phyloP scores from a whole-genome alignment of 371 early-diverging fungal genomes.

The Saksenaea oblongispora region DNA sequence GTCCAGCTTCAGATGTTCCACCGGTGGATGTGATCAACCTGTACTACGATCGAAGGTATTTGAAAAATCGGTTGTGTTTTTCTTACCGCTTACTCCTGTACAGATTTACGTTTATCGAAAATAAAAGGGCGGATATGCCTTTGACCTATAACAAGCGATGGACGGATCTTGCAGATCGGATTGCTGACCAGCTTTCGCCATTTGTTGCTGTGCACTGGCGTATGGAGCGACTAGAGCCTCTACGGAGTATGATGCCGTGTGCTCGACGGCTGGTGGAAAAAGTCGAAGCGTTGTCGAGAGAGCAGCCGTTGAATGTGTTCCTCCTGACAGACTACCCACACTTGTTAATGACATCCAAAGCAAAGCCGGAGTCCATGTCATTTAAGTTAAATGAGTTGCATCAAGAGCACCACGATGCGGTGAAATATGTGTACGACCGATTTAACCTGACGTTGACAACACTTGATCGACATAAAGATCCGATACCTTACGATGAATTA shows the following conservation, averaged over 20 bases:
- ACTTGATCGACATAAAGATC: conserved; percentile 13
- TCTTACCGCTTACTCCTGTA: not conserved
- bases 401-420: conserved; percentile 43
- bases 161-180: conserved; percentile 32
- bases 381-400: conserved; percentile 30
- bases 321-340: conserved; percentile 53
- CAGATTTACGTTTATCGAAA: conserved; percentile 40
- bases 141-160: conserved; percentile 36
- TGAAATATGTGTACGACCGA: conserved; percentile 33
- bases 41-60: conserved; percentile 40
- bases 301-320: conserved; percentile 28
- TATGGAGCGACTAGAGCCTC: conserved; percentile 50
- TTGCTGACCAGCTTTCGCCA: conserved; percentile 35
- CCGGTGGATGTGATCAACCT: conserved; percentile 44
- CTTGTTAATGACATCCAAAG: conserved; percentile 29
- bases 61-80: not conserved
- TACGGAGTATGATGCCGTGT: conserved; percentile 41
- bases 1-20: conserved; percentile 7
- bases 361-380: conserved; percentile 43
- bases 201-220: conserved; percentile 56
- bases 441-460: conserved; percentile 33
- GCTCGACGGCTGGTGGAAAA: conserved; percentile 35
- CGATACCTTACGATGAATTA: conserved; percentile 78
- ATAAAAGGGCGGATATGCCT: conserved; percentile 27
- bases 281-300: conserved; percentile 15